Conservation (phyloP, 2,329 filamentous ascomycete species). For the Ceratocystis colombiana region DNA sequence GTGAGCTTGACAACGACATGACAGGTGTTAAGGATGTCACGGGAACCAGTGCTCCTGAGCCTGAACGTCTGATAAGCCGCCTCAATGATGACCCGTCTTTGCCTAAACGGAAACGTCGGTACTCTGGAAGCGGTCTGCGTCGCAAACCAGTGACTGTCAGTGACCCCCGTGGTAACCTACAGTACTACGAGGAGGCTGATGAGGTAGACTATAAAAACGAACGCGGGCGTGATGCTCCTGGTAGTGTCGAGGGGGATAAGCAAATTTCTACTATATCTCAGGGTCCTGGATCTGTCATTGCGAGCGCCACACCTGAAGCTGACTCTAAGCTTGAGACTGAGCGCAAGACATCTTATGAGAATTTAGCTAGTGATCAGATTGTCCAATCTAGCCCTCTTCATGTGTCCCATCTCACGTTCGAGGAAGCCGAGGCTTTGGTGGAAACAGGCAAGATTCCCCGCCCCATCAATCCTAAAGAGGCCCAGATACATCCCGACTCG, state of each 20-base stretch:
- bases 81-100: conserved; percentile 21
- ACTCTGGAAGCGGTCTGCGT: conserved; percentile 76
- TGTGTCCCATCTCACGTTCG: conserved; percentile 24
- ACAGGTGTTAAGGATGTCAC: conserved; percentile 45
- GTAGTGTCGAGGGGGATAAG: conserved; percentile 26
- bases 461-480: conserved; percentile 68
- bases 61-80: conserved; percentile 37
- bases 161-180: conserved; percentile 62
- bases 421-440: conserved; percentile 22
- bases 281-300: background rate
- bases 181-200: conserved; percentile 83
- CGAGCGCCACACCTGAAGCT: background rate
- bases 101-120: conserved; percentile 54
- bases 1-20: conserved; percentile 17
- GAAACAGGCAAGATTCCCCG: conserved; percentile 39
- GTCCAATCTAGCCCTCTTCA: conserved; percentile 23
- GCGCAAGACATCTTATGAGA: background rate
- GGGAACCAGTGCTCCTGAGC: conserved; percentile 55
- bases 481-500: conserved; percentile 50
- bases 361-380: background rate
- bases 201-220: conserved; percentile 71
- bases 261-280: conserved; percentile 16
- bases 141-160: conserved; percentile 62
- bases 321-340: conserved; percentile 15
- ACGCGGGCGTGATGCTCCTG: conserved; percentile 37